phyloP scores from a whole-genome alignment of 129 eudicot genomes.

The Erigeron canadensis region DNA sequence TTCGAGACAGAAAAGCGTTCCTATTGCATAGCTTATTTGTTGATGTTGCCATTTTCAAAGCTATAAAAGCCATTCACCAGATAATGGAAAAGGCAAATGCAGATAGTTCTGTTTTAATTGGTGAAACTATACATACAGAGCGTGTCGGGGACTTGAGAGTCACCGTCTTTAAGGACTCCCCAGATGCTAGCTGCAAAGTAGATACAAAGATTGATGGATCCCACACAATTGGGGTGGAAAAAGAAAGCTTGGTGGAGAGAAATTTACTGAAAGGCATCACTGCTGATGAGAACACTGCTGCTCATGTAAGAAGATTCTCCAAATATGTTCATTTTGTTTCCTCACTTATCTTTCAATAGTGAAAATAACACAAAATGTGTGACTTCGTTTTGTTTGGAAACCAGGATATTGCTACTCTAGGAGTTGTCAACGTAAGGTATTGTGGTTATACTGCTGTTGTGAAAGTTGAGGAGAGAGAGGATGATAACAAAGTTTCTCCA shows the following conservation, averaged over 20 bases:
- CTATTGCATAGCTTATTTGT: conserved; percentile 89
- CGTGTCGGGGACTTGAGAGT: conserved; percentile 81
- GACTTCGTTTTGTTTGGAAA: conserved; percentile 16
- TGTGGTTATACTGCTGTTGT: conserved; percentile 88
- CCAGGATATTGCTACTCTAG: conserved; percentile 94
- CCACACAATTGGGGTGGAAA: conserved; percentile 72
- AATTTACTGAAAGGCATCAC: conserved; percentile 97
- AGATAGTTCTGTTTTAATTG: conserved; percentile 31
- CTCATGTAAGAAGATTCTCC: conserved; percentile 69
- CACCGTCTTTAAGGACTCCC: conserved; percentile 68
- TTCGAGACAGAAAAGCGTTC: conserved; percentile 94
- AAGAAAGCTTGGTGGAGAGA: conserved; percentile 64
- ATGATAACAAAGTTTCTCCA: conserved; percentile 40
- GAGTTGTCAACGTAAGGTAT: conserved; percentile 78
- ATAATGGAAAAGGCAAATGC: conserved; percentile 52
- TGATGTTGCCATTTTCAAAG: conserved; percentile 94
- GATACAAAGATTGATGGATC: conserved; percentile 96
- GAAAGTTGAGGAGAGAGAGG: conserved; percentile 71
- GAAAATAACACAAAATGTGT: conserved; percentile 7
- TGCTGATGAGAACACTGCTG: conserved; percentile 99
- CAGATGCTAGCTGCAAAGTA: conserved; percentile 84
- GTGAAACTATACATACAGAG: conserved; percentile 46
- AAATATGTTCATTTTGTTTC: not conserved
- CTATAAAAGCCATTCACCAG: conserved; percentile 61
- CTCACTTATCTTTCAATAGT: not conserved